phyloP scores from a whole-genome alignment of 257 asterid genomes.

The Apocynum venetum region DNA sequence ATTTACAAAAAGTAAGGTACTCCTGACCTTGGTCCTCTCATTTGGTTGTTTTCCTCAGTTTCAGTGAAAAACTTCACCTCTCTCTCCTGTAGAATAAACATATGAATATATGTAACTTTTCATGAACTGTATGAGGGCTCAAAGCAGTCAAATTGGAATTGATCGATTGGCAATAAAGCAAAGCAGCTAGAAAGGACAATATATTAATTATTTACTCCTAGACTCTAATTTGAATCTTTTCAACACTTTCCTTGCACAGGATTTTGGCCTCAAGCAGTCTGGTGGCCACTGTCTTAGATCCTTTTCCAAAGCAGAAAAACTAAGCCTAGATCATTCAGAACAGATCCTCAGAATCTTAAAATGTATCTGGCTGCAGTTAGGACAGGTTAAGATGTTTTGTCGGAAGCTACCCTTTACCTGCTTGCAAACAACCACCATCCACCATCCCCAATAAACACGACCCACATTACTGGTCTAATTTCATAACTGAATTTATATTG shows the following conservation, averaged over 20 bases:
- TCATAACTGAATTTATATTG: neutral
- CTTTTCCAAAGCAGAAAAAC: neutral
- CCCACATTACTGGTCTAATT: neutral
- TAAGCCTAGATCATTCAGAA: neutral
- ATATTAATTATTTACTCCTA: neutral
- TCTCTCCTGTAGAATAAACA: conserved; percentile 53
- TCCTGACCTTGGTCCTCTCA: conserved; percentile 99
- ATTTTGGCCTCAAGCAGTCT: neutral
- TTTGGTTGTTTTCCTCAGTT: conserved; percentile 97
- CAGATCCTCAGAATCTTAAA: neutral
- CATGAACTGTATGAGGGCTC: neutral
- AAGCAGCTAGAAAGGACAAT: neutral
- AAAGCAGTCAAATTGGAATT: neutral
- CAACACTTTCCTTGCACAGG: neutral
- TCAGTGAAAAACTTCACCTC: conserved; percentile 98
- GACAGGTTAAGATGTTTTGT: neutral
- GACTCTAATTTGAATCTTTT: neutral
- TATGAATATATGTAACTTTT: neutral
- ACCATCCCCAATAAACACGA: neutral
- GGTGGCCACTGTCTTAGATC: neutral
- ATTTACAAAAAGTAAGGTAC: conserved; percentile 85
- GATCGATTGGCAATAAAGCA: neutral
- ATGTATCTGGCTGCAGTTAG: neutral
- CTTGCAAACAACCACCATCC: neutral
- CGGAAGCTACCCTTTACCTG: neutral